Evolutionary conservation across 768 basidiomycete species (phyloP), one percentile per base, ranked within the genome.

Genomic region (Psilocybe subaeruginosa): DNA sequence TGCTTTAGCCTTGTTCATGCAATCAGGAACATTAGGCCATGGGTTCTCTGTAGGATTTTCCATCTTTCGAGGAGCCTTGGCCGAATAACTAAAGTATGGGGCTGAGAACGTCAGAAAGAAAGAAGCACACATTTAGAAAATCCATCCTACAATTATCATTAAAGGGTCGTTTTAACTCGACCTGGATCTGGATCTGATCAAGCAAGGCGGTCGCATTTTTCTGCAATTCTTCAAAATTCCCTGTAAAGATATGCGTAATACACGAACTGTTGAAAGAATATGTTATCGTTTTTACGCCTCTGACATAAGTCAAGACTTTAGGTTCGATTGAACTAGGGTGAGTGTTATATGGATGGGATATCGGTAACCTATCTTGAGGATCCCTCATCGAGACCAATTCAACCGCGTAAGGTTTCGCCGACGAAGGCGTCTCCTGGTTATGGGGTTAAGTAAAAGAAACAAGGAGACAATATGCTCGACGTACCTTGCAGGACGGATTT

Each of bases 231-330:
- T 69, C 65, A 14, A 72, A 63, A 60, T 85, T 85, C n/a, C 80
- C 73, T 0, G 81, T 82, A 63, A 84, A 85, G 46, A 86, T 60
- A 58, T 85, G 84, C 23, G 74, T 73, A 14, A 78, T 70, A 16
- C 49, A 69, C 8, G 60, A 27, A 4, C 49, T 14, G 7, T 30
- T 31, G 5, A 41, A 14, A 16, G 54, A 17, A 63, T 76, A 78
- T 31, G 73, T 64, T 53, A 80, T 68, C 9, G 75, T 71, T 63
- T 71, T 70, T 68, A 71, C 78, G 12, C 75, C 77, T 58, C 74
- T 72, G 4, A 61, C 59, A 72, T 74, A 78, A 30, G 31, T 57
- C 11, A 56, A 46, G 4, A 63, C 37, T 5, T 63, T 62, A 5
- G 62, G 64, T 11, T 61, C 61, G 17, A 70, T 61, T 1, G 47